phyloP scores from a whole-genome alignment of 345 rosid genomes.

The Camelina sativa region DNA sequence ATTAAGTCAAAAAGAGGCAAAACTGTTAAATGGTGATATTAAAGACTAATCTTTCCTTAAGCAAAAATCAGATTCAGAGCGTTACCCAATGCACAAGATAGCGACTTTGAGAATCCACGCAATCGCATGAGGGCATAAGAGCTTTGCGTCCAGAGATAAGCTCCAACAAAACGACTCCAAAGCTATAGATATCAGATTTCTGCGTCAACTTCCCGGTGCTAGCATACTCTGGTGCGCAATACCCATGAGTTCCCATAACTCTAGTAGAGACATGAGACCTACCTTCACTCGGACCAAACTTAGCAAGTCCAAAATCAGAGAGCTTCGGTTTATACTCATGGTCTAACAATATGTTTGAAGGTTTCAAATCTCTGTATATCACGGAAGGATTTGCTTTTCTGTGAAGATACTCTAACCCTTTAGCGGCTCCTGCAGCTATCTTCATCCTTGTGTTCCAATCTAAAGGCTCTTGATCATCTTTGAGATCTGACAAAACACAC shows the following conservation, averaged over 20 bases:
- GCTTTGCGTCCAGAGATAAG: slow-evolving; percentile 68
- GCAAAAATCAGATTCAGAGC: not conserved
- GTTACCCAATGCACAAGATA: slow-evolving; percentile 65
- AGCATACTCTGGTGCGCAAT: slow-evolving; percentile 81
- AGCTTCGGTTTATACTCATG: slow-evolving; percentile 59
- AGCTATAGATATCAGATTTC: slow-evolving; percentile 74
- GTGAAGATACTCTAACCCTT: slow-evolving; percentile 67
- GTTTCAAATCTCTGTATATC: slow-evolving; percentile 68
- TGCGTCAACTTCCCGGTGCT: slow-evolving; percentile 55
- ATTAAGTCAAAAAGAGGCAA: not conserved
- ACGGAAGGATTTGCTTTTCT: slow-evolving; percentile 57
- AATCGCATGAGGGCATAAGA: slow-evolving; percentile 27
- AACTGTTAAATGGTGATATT: not conserved
- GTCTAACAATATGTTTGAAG: slow-evolving; percentile 63
- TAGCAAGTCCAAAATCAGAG: slow-evolving; percentile 81
- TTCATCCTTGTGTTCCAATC: slow-evolving; percentile 70
- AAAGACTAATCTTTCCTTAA: not conserved
- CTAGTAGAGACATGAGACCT: slow-evolving; percentile 68
- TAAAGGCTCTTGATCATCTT: slow-evolving; percentile 46
- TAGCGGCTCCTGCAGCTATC: slow-evolving; percentile 68
- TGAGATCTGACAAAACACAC: slow-evolving; percentile 43
- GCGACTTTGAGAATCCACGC: slow-evolving; percentile 38
- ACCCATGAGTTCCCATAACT: slow-evolving; percentile 76
- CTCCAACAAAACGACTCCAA: slow-evolving; percentile 72
- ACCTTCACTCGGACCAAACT: slow-evolving; percentile 64